phyloP scores from a whole-genome alignment of 176 grass and related monocot species.

The Elymus sibiricus region DNA sequence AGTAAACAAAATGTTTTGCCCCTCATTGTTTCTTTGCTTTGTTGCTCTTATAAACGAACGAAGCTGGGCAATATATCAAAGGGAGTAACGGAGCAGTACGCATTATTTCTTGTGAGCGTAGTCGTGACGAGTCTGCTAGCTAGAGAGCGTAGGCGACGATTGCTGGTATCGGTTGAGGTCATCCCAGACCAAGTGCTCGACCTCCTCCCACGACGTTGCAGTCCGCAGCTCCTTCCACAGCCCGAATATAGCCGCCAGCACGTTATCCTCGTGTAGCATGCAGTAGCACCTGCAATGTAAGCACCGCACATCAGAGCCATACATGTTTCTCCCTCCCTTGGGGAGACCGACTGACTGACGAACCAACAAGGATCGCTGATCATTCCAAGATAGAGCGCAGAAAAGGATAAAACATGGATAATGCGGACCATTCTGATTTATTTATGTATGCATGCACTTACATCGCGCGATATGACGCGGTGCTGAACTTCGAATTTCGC shows the following conservation, averaged over 20 bases:
- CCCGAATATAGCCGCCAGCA: conserved; percentile 83
- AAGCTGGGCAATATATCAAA: not conserved
- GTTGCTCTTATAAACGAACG: not conserved
- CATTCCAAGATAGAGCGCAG: too few relatives aligned
- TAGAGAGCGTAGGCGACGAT: not conserved
- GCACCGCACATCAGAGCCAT: not conserved
- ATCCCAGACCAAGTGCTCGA: conserved; percentile 77
- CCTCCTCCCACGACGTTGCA: conserved; percentile 64
- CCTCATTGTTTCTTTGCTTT: not conserved
- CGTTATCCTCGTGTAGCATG: conserved; percentile 84
- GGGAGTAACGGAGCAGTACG: not conserved
- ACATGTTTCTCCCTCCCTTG: not conserved
- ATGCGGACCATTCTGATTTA: not conserved
- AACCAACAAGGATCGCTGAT: not conserved
- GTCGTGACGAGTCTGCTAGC: not conserved
- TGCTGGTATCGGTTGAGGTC: conserved; percentile 70
- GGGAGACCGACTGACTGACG: not conserved
- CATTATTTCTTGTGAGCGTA: not conserved
- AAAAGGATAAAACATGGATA: too few relatives aligned
- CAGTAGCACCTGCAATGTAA: conserved; percentile 73
- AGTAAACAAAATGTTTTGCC: not conserved
- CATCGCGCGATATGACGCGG: conserved; percentile 72
- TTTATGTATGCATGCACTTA: conserved; percentile 29
- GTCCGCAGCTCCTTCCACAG: conserved; percentile 70
- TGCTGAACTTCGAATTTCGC: conserved; percentile 60